Base-by-base conservation (phyloP, 2,329 filamentous ascomycete genomes). In the Diaporthe citrichinensis region DNA sequence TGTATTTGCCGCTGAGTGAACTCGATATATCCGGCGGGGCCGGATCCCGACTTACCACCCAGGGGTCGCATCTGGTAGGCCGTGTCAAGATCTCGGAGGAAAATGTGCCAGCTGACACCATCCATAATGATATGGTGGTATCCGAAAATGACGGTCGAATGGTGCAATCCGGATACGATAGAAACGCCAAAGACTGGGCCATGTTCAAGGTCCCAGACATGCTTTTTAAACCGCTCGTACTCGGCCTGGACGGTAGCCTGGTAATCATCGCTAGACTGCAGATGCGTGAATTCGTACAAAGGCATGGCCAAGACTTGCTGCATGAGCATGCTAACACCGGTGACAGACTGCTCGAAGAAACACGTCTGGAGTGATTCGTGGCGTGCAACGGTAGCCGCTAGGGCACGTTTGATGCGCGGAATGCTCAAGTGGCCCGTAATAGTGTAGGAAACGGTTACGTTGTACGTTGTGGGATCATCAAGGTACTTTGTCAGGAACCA, bases 391-490 rank as follows among this genome's bases (percentile, higher is more conserved):
- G 86, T 80, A 2, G 71, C 17, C 1, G 79, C 61, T 8, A 88
- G 75, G 0, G 44, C 44, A 46, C 44, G 44, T 46, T 46, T 46
- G 44, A 46, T 46, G 44, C 57, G 4, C 76, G 62, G 0, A 88
- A 41, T 0, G 71, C 57, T 0, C 86, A 86, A 0, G 46, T 77
- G 1, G 88, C 55, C 12, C 79, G 77, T 57, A 81, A 14, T 20
- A 76, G 44, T 46, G 44, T 46, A 46, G 44, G 44, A 78, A 2
- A 79, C 75, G 0, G 84, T 81, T 39, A 86, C 80, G 74, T 88
- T 88, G 73, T 84, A 84, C 1, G 83, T 82, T 0, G 82, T 84
- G n/a, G 79, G 78, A 72, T 88, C 82, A 4, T 85, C 76, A 8
- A 86, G 25, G 3, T 79, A 81, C 9, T 77, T 76, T 4, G 76